Conservation (phyloP, 208 protist species). For the Lotmaria passim region DNA sequence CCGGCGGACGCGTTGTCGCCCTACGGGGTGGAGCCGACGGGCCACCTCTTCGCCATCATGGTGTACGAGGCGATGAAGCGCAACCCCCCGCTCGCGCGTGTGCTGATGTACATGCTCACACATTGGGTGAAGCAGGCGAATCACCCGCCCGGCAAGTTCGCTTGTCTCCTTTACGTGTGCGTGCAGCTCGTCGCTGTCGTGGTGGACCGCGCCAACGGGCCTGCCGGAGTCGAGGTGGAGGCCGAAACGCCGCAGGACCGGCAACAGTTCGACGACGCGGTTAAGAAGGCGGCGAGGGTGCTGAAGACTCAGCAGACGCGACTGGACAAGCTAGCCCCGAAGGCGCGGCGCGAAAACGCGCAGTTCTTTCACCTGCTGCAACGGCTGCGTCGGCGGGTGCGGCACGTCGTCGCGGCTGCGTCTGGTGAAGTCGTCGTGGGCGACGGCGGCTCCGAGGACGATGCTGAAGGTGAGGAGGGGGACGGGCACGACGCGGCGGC, state of each 20-base stretch:
- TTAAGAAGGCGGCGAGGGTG: slow-evolving; percentile 60
- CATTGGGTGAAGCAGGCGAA: slow-evolving; percentile 81
- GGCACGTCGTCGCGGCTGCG: slow-evolving; percentile 46
- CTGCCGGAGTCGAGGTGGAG: slow-evolving; percentile 63
- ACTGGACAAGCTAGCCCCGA: slow-evolving; percentile 54
- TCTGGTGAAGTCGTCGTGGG: slow-evolving; percentile 52
- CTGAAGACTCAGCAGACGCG: slow-evolving; percentile 66
- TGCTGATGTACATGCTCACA: slow-evolving; percentile 86
- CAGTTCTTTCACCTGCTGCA: slow-evolving; percentile 75
- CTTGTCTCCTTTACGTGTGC: slow-evolving; percentile 85
- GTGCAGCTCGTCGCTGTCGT: slow-evolving; percentile 80
- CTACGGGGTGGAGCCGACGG: slow-evolving; percentile 62
- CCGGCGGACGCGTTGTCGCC: slow-evolving; percentile 69
- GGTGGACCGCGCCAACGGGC: slow-evolving; percentile 51
- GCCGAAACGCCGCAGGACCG: slow-evolving; percentile 77
- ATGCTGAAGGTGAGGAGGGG: slow-evolving; percentile 22
- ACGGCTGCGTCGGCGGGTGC: slow-evolving; percentile 63
- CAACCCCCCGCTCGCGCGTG: slow-evolving; percentile 75
- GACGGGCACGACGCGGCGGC: background rate
- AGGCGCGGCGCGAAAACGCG: slow-evolving; percentile 62
- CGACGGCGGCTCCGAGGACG: slow-evolving; percentile 29
- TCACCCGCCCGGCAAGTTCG: slow-evolving; percentile 81
- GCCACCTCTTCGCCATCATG: slow-evolving; percentile 85
- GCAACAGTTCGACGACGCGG: slow-evolving; percentile 70
- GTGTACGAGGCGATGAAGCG: slow-evolving; percentile 91